Percentiles rank a stretch among this genome's conserved stretches.
Evolutionary conservation across 2,329 filamentous ascomycete species (phyloP).

Genomic region (Tolypocladium nubicola): DNA sequence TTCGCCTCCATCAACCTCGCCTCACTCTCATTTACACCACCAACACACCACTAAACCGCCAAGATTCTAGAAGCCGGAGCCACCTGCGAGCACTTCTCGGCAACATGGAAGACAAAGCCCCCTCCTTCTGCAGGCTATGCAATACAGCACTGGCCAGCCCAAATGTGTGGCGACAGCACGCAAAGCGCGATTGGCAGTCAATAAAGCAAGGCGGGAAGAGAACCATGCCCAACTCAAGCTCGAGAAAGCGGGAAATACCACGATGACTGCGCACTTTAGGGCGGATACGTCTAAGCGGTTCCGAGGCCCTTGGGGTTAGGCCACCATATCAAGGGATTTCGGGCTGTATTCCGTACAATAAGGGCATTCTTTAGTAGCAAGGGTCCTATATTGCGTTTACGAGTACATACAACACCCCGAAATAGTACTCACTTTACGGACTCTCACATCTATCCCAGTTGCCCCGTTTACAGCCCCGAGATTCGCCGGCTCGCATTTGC

Average conservation of each 20-base stretch:
- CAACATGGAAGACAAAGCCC: not conserved
- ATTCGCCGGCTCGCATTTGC: not conserved
- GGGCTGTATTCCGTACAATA: not conserved
- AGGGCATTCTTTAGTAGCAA: not conserved
- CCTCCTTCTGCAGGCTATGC: not conserved
- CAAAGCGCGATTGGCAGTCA: not conserved
- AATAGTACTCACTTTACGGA: too few relatives aligned
- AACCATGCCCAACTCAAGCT: not conserved
- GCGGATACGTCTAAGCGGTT: not conserved
- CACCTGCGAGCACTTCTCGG: not conserved
- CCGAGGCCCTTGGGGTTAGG: not conserved
- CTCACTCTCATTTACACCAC: not conserved
- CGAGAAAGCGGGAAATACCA: not conserved
- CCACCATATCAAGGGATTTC: not conserved
- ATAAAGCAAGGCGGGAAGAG: not conserved
- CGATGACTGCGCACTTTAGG: not conserved
- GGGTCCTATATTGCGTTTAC: not conserved
- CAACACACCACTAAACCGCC: not conserved
- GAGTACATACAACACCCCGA: not conserved
- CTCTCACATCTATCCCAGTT: too few relatives aligned
- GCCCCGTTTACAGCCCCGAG: not conserved
- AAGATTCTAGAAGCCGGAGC: not conserved
- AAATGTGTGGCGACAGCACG: not conserved
- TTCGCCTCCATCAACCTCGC: not conserved
- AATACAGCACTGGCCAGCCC: not conserved